Conservation (phyloP, 192 early-diverging fungal genomes). For the Umbelopsis sp. region DNA sequence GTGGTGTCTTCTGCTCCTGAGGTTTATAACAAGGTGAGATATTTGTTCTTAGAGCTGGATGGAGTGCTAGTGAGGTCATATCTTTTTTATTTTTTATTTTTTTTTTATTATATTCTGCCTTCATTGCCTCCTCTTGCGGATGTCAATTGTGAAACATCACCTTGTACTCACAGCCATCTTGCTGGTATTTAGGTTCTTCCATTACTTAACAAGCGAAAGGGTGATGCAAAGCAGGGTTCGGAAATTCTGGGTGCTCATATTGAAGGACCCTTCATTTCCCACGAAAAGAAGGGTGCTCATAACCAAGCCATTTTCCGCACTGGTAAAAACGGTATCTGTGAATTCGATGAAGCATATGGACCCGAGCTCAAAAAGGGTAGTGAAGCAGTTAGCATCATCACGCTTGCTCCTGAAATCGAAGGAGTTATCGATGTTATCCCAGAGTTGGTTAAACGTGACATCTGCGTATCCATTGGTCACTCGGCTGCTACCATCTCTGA, state of each 20-base stretch:
- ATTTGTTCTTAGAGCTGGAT: background rate
- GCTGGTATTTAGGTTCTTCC: constrained; percentile 49
- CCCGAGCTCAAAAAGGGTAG: constrained; percentile 44
- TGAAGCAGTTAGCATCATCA: constrained; percentile 66
- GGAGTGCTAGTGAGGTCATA: background rate
- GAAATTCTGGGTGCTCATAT: constrained; percentile 72
- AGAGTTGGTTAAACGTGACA: constrained; percentile 60
- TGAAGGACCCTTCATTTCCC: constrained; percentile 65
- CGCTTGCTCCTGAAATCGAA: constrained; percentile 78
- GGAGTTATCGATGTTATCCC: constrained; percentile 69
- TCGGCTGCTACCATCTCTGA: constrained; percentile 65
- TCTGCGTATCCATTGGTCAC: constrained; percentile 70
- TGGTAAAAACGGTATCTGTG: constrained; percentile 59
- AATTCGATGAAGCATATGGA: constrained; percentile 75
- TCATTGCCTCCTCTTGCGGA: background rate
- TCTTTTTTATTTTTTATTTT: too few species aligned
- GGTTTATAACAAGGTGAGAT: constrained; percentile 68
- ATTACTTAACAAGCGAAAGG: constrained; percentile 62
- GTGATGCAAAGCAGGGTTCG: constrained; percentile 62
- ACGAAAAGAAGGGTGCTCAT: constrained; percentile 77
- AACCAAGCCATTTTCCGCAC: constrained; percentile 48
- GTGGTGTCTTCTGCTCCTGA: constrained; percentile 72
- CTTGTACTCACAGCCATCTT: background rate
- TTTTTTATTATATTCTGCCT: too few species aligned
- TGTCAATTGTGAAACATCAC: constrained; percentile 4